Percentiles rank a stretch among this genome's conserved stretches.
Evolutionary conservation across 2,329 filamentous ascomycete genomes (phyloP).

Genomic region (Colletotrichum scovillei): DNA sequence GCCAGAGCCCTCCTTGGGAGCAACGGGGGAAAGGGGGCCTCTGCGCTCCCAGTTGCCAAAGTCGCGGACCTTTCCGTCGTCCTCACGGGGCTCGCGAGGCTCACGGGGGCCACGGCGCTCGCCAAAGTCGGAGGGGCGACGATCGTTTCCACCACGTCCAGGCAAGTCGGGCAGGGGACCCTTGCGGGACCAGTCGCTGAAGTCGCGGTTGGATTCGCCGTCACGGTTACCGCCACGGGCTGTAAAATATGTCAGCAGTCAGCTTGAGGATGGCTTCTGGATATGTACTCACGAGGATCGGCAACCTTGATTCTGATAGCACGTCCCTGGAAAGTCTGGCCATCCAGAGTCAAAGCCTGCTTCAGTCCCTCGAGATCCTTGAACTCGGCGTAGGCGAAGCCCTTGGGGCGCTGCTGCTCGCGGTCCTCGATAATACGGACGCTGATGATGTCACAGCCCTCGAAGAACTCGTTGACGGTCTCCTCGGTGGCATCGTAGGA

Average conservation of each 20-base stretch:
- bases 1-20: conserved; percentile 58
- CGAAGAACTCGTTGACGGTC: conserved; percentile 88
- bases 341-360: conserved; percentile 87
- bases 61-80: conserved; percentile 83
- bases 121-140: conserved; percentile 61
- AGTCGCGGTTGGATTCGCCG: conserved; percentile 78
- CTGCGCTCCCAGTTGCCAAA: conserved; percentile 95
- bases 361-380: conserved; percentile 87
- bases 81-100: conserved; percentile 70
- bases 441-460: conserved; percentile 85
- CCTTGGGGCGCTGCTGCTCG: conserved; percentile 92
- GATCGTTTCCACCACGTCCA: conserved; percentile 57
- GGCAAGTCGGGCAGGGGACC: conserved; percentile 85
- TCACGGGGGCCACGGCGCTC: conserved; percentile 57
- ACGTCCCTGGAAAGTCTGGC: conserved; percentile 85
- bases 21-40: conserved; percentile 84
- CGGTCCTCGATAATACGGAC: conserved; percentile 98
- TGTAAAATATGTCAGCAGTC: conserved; percentile 57
- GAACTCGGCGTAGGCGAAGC: conserved; percentile 98
- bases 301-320: conserved; percentile 95
- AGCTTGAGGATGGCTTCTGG: not conserved
- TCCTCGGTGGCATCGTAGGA: conserved; percentile 92
- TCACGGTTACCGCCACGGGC: conserved; percentile 81
- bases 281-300: conserved; percentile 85
- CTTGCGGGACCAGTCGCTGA: conserved; percentile 92